phyloP scores from a whole-genome alignment of 768 basidiomycete species.

The Tulasnella calospora region DNA sequence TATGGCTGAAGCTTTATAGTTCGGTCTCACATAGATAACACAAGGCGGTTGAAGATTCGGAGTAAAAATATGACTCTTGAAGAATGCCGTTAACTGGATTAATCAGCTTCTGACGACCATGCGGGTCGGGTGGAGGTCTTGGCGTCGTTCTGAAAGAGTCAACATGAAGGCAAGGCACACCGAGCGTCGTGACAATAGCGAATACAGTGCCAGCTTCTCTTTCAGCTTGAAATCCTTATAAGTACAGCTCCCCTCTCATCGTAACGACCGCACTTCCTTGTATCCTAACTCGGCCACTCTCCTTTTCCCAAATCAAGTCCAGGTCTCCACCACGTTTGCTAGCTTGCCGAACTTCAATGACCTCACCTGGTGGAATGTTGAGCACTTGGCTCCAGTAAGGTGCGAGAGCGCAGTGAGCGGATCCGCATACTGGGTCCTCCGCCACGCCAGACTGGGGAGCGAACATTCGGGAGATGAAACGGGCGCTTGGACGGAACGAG shows the following conservation, averaged over 20 bases:
- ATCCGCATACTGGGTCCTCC: too few species aligned
- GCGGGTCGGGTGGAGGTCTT: too few species aligned
- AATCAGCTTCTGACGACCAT: background rate
- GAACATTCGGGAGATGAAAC: too few species aligned
- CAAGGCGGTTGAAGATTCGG: background rate
- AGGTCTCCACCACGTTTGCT: conserved; percentile 21
- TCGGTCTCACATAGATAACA: background rate
- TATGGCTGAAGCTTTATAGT: background rate
- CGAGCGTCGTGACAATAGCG: too few species aligned
- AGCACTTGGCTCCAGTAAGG: conserved; percentile 33
- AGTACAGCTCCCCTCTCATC: conserved; percentile 13
- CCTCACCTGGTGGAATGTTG: background rate
- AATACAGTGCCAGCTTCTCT: too few species aligned
- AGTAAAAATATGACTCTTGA: background rate
- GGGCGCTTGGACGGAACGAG: too few species aligned
- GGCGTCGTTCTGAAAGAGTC: too few species aligned
- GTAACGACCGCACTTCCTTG: conserved; percentile 7
- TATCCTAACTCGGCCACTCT: background rate
- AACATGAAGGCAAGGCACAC: too few species aligned
- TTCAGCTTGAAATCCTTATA: background rate
- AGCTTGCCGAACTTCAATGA: conserved; percentile 7
- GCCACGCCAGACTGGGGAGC: too few species aligned
- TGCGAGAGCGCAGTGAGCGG: conserved; percentile 27
- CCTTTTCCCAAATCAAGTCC: conserved; percentile 19
- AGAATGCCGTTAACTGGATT: background rate